These are phyloP conservation scores for Venturia effusa DNA, from an alignment of 2,329 filamentous ascomycete species.

Conservation along the genomic window DNA sequence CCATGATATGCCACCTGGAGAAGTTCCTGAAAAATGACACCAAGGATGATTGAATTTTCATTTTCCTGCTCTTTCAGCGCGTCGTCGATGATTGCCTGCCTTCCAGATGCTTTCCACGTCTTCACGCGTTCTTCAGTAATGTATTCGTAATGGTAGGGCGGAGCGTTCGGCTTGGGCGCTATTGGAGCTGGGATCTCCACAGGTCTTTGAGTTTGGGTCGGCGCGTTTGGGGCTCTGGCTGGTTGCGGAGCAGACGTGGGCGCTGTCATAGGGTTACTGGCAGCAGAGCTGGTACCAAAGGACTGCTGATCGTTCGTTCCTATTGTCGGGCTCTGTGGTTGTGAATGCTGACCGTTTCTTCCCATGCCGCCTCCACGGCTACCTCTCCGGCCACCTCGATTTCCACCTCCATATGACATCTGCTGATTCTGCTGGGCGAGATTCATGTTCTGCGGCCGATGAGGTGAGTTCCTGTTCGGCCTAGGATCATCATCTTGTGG, in stretches of 20 bases:
- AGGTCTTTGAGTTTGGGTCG: background rate
- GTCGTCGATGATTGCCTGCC: conserved; percentile 54
- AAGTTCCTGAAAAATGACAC: conserved; percentile 11
- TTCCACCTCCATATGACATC: conserved; percentile 7
- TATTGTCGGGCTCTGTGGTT: background rate
- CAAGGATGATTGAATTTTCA: conserved; percentile 44
- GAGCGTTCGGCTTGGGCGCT: background rate
- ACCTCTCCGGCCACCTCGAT: conserved; percentile 10
- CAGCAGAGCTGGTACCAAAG: background rate
- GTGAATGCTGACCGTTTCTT: background rate
- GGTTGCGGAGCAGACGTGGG: background rate
- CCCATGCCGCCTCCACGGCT: conserved; percentile 7
- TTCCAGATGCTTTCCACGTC: conserved; percentile 58
- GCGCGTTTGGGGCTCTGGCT: background rate
- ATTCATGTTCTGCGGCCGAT: conserved; percentile 38
- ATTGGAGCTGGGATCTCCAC: background rate
- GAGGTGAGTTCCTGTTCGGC: conserved; percentile 35
- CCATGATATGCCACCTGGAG: background rate
- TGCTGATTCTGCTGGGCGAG: conserved; percentile 40
- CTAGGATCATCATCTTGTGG: conserved; percentile 23
- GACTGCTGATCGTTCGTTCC: background rate
- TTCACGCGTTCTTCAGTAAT: conserved; percentile 59
- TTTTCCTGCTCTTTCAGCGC: conserved; percentile 54
- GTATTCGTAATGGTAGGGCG: conserved; percentile 60
- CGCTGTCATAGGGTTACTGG: background rate